Base-by-base conservation (phyloP, 2,329 filamentous ascomycete species). In the Ophiobolus disseminans region DNA sequence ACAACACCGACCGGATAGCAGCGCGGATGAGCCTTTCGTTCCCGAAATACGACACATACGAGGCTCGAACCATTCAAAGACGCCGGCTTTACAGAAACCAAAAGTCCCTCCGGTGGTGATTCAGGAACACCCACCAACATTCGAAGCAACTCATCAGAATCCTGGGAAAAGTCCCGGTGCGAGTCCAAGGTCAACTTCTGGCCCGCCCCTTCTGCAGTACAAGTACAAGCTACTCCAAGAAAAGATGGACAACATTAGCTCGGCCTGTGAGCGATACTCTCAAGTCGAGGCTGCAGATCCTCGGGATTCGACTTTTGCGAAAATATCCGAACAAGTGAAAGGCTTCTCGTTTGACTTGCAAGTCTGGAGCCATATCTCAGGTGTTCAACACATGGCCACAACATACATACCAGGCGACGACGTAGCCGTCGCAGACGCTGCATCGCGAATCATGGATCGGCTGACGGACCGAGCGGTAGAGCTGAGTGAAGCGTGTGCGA, bases 261-360 rank as follows among this genome's bases (percentile, higher is more conserved):
- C 32, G 2, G 48, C 45, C 4, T 68, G 65, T 28, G 3, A 45
- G 9, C 58, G 55, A 1, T 65, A 55, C 25, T 17, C 41, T 4
- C 41, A 68, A 9, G 54, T 66, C 4, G 60, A 65, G 23, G 50
- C 63, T 11, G 62, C 58, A 6, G 42, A 61, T 10, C 60, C 65
- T 1, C 50, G 30, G 30, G 62, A 66, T 25, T 35, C 66, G 20
- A 66, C 63, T 0, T 67, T 68, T 32, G 44, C 46, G 5, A 66
- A 65, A 42, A 66, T 68, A 20, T 35, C 49, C 9, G 57, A 58
- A 20, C 53, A 53, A 11, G 50, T 58, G 2, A 54, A 62, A n/a
- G 57, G 60, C 1, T 59, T 62, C 36, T 38, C 53, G 1, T 61
- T 65, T 20, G 60, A 64, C n/a, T 37, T 68, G 28, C 43, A 55